Percentiles rank a stretch among this genome's conserved stretches.
Evolutionary conservation across 169 alveolate genomes (phyloP).

Genomic region (Amoebophrya sp.): DNA sequence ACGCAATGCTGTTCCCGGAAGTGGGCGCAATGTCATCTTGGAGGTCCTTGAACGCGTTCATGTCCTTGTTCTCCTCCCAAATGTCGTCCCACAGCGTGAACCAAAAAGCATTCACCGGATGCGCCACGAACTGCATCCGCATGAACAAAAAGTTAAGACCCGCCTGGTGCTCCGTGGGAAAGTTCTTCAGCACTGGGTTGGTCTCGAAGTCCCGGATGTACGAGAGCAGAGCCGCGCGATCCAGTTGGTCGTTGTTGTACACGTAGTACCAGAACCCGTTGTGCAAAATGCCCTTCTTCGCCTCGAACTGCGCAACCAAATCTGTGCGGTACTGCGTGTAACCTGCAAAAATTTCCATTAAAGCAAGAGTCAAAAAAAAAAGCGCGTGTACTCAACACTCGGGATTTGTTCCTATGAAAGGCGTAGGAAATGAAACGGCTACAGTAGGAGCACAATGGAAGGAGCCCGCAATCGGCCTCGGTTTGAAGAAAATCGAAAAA

Average conservation of each 20-base stretch:
- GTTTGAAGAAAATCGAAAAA: too few relatives aligned
- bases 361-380: too few relatives aligned
- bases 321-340: background rate
- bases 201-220: background rate
- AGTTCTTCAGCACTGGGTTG: background rate
- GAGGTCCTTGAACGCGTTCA: background rate
- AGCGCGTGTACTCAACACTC: too few relatives aligned
- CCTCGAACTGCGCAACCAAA: background rate
- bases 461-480: too few relatives aligned
- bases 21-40: background rate
- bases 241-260: background rate
- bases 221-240: background rate
- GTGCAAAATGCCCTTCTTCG: background rate
- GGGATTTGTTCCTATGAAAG: too few relatives aligned
- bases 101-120: background rate
- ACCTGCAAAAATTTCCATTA: too few relatives aligned
- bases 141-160: background rate
- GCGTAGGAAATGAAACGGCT: too few relatives aligned
- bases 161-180: background rate
- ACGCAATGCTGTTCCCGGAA: background rate
- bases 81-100: background rate
- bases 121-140: background rate
- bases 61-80: background rate
- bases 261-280: constrained; percentile 2
- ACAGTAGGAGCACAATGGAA: too few relatives aligned